These are phyloP conservation scores for Iris pallida DNA, from an alignment of 116 monocot species.

Conservation along the genomic window DNA sequence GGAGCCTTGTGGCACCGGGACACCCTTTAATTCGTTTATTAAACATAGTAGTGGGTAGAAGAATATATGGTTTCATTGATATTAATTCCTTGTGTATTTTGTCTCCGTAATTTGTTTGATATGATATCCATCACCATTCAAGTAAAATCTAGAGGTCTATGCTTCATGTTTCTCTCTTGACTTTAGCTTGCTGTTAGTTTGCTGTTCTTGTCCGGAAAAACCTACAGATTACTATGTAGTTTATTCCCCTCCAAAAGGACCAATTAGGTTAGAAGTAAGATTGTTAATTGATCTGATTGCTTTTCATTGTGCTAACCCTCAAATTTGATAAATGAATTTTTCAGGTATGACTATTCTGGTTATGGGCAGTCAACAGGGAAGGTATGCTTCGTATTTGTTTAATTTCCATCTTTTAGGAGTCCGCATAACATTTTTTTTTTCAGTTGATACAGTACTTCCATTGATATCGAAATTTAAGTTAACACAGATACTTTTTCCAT, in stretches of 20 bases:
- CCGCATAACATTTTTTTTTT: not conserved
- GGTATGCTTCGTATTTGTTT: conserved; percentile 25
- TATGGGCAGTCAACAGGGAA: conserved; percentile 85
- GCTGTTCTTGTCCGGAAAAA: not conserved
- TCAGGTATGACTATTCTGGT: conserved; percentile 86
- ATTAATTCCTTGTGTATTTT: not conserved
- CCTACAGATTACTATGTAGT: not conserved
- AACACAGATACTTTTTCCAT: conserved; percentile 18
- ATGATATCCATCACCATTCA: not conserved
- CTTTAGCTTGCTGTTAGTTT: not conserved
- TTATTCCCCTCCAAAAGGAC: not conserved
- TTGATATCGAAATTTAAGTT: conserved; percentile 14
- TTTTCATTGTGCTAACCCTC: conserved; percentile 5
- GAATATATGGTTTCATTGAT: not conserved
- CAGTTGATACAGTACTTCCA: not conserved
- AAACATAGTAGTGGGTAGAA: not conserved
- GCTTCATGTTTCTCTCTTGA: conserved; percentile 2
- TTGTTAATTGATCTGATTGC: not conserved
- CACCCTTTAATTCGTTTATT: not conserved
- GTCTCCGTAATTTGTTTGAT: not conserved
- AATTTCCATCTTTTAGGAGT: not conserved
- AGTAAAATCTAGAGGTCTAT: not conserved
- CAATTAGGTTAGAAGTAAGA: too few species aligned
- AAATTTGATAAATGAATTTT: not conserved
- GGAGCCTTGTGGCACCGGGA: too few species aligned